phyloP scores from a whole-genome alignment of 805 yeast species.

The Lipomyces spencermartinsiae region DNA sequence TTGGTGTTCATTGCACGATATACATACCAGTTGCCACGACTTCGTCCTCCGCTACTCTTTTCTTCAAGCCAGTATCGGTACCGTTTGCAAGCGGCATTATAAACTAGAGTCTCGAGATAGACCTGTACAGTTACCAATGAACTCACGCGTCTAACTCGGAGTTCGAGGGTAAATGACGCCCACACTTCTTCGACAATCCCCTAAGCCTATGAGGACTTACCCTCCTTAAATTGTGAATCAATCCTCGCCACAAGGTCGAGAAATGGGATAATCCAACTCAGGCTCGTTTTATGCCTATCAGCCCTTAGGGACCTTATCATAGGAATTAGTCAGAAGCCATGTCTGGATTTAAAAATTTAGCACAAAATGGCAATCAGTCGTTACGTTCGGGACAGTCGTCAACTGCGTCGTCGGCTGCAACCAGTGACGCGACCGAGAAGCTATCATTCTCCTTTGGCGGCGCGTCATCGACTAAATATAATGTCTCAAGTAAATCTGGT shows the following conservation, averaged over 20 bases:
- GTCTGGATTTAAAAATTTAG: background rate
- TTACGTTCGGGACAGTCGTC: background rate
- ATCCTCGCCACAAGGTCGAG: background rate
- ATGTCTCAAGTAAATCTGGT: constrained; percentile 2
- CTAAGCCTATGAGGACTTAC: constrained; percentile 7
- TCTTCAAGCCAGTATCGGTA: background rate
- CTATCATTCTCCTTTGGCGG: constrained; percentile 33
- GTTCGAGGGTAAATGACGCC: rapidly evolving
- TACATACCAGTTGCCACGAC: background rate
- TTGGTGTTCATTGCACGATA: background rate
- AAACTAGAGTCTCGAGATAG: background rate
- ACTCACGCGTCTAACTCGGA: background rate
- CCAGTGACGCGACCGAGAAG: background rate
- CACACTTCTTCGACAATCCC: background rate
- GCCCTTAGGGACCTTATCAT: background rate
- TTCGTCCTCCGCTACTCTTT: constrained; percentile 6
- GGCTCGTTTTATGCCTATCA: background rate
- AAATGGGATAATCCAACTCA: background rate
- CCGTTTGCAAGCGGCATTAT: constrained; percentile 1
- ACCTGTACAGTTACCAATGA: background rate
- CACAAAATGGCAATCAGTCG: background rate
- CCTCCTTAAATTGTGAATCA: background rate
- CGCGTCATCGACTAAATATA: background rate
- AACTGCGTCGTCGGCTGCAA: background rate
- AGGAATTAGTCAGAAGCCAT: background rate